Base-by-base conservation (phyloP, 768 basidiomycete species). In the Sutorius australiensis region DNA sequence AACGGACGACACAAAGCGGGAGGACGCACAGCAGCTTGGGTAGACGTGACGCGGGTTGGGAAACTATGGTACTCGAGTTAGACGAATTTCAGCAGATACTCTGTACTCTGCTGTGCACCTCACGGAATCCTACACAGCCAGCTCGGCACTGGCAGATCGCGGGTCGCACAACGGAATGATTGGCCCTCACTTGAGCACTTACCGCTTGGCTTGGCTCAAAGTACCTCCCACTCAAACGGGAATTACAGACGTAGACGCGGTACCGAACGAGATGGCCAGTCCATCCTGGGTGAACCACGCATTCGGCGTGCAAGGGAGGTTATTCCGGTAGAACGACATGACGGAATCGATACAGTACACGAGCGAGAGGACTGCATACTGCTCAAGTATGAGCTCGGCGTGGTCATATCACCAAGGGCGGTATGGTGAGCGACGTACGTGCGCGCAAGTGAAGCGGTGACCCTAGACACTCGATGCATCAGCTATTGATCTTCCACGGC, bases 1-100 rank as follows among this genome's bases (percentile, higher is more conserved):
- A 28, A 31, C 19, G 32, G 50, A 36, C n/a, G 30, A 32, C 8
- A 52, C 28, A 9, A 48, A 31, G 39, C 14, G 17, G 48, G 39
- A 28, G 30, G 55, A 71, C 78, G 54, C 67, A 95, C 93, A 13
- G 80, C 87, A 5, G 92, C 82, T 61, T 98, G 95, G 0, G 75
- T 64, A 14, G 80, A 65, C 0, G 89, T 89, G 11, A 98, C 82
- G 39, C 92, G 84, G 1, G 87, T 89, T 5, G 92, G 90, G 67
- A 98, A 98, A 42, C 78, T 87, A 27, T 95, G 89, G 66, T 98
- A 97, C 70, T 98, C 98, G 33, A 98, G 80, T 65, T 98, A 94
- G 38, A 95, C 84, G 21, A 95, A 83, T 65, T 94, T 97, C 55
- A 95, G 82, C 46, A 98, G 79, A 63, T 97, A 89, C 51, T 99